Base-by-base conservation (phyloP, 495 filamentous ascomycete genomes). In the Rostrohypoxylon terebratum region DNA sequence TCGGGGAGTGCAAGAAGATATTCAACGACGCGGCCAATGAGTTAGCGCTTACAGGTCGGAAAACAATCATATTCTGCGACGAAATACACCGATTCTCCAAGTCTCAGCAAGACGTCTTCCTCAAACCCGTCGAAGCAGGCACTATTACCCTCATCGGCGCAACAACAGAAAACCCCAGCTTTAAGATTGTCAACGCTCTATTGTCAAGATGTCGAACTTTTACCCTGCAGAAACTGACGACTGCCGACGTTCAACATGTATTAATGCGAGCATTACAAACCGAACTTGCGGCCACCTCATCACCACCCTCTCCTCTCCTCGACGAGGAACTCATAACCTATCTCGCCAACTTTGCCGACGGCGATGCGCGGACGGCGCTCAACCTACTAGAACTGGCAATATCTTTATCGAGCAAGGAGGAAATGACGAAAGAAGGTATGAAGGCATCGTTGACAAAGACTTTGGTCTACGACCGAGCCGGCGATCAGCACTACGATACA, bases 41-140 rank as follows among this genome's bases (percentile, higher is more conserved):
- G 79, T 81, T 96, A 50, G 80, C 84, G 4, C 80, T 99, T 34
- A 96, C 93, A 0, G 94, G 94, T 9, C 85, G 94, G 34, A 94
- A 93, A 80, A 98, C 96, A 4, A 97, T 99, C 71, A 89, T 99
- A 69, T 99, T 98, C 80, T 98, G 95, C 82, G 95, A 98, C 79
- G 95, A 98, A 80, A 97, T 98, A 60, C 95, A 98, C 78, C 88
- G 95, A 4, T 98, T 98, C 83, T 92, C 88, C 54, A 98, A 97
- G 77, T 83, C 90, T 0, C 96, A 99, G 78, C 96, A 99, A 71
- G 96, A 99, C 81, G 93, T 97, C 1, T 98, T 98, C 71, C 80
- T 99, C 8, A 94, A 92, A 4, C 94, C 95, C 0, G 96, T 99
- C 2, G 96, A 99, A 76, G 90, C 91, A 9, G 96, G 96, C 8